A percentile compares a stretch with the other conserved stretches of the same genome.
phyloP scores from a whole-genome alignment of 1,284 basidiomycete species.

The Fomitopsis schrenkii region DNA sequence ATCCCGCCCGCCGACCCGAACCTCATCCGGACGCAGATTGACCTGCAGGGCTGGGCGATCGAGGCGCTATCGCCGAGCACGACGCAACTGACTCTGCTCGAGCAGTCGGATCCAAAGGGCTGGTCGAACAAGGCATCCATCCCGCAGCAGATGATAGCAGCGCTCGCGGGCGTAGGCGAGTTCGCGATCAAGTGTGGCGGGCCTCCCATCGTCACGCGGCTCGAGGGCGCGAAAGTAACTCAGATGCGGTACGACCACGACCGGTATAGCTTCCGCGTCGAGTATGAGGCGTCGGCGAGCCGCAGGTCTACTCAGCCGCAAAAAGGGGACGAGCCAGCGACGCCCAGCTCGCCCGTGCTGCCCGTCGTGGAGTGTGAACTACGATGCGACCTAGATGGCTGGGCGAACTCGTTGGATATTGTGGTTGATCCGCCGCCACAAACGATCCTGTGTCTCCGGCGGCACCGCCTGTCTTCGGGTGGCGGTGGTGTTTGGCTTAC shows the following conservation, averaged over 20 bases:
- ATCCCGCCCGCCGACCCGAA: slow-evolving; percentile 71
- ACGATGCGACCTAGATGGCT: slow-evolving; percentile 90
- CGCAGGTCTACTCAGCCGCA: slow-evolving; percentile 35
- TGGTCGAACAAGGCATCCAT: slow-evolving; percentile 96
- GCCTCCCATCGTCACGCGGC: slow-evolving; percentile 83
- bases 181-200: slow-evolving; percentile 95
- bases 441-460: slow-evolving; percentile 76
- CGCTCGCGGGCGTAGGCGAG: slow-evolving; percentile 87
- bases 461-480: slow-evolving; percentile 83
- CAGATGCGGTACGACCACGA: slow-evolving; percentile 87
- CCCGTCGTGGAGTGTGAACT: slow-evolving; percentile 89
- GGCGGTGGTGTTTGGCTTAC: slow-evolving; percentile 98
- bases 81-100: slow-evolving; percentile 89
- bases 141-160: slow-evolving; percentile 86
- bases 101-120: slow-evolving; percentile 96
- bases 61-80: slow-evolving; percentile 95
- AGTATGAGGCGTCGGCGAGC: slow-evolving; percentile 73
- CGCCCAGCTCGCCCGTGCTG: slow-evolving; percentile 24
- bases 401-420: slow-evolving; percentile 85
- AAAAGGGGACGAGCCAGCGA: slow-evolving; percentile 11
- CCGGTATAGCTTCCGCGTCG: slow-evolving; percentile 75
- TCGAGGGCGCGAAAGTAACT: slow-evolving; percentile 77
- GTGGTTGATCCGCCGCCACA: slow-evolving; percentile 94
- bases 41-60: slow-evolving; percentile 96
- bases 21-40: slow-evolving; percentile 91